Evolutionary conservation across 345 rosid species (phyloP).

Genomic region (Melaleuca alternifolia): DNA sequence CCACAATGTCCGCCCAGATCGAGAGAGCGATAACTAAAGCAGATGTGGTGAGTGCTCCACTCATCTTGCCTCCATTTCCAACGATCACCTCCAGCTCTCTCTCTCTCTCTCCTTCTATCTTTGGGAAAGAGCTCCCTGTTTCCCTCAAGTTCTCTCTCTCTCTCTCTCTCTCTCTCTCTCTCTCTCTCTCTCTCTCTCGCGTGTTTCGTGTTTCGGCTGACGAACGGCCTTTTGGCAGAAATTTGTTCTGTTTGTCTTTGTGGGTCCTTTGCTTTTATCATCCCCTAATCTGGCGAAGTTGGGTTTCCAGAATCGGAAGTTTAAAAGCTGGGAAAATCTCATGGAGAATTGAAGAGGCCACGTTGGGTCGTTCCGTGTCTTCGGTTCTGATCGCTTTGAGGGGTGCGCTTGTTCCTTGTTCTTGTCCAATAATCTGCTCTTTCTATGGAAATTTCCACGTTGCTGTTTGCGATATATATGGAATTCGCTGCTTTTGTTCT

Average conservation of each 20-base stretch:
- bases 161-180: not conserved
- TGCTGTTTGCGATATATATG: not conserved
- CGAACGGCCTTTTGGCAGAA: not conserved
- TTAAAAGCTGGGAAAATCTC: not conserved
- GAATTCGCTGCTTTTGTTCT: too few relatives aligned
- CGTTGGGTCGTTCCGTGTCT: not conserved
- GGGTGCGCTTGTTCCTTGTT: not conserved
- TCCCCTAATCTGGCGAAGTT: not conserved
- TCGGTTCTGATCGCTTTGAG: not conserved
- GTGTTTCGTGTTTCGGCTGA: not conserved
- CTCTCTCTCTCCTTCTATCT: not conserved
- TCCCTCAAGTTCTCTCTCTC: not conserved
- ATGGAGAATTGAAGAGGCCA: not conserved
- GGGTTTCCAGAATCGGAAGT: not conserved
- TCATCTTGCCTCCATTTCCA: not conserved
- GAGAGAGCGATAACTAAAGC: not conserved
- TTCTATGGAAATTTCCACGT: not conserved
- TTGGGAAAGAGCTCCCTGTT: not conserved
- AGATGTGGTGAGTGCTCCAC: constrained; percentile 27
- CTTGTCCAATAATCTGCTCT: not conserved
- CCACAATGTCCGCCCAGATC: not conserved
- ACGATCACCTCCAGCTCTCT: not conserved
- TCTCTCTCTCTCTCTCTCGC: not conserved
- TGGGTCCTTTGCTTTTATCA: not conserved
- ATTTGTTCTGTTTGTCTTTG: not conserved